Conservation (phyloP, 345 rosid genomes). For the Litchi chinensis region DNA sequence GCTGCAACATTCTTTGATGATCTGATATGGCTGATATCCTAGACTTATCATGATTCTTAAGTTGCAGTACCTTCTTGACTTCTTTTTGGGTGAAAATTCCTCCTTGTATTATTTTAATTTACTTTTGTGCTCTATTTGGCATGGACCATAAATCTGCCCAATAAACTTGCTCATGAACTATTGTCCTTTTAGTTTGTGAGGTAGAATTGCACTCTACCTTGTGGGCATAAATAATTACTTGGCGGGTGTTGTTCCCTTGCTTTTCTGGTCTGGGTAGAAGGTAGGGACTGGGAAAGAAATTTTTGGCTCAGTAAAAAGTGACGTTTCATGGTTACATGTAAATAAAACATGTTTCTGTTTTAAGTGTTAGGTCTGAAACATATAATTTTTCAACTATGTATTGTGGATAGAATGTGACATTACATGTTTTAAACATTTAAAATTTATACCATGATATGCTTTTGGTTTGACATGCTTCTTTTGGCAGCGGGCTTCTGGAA, state of each 20-base stretch:
- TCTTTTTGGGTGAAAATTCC: neutral
- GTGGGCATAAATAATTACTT: neutral
- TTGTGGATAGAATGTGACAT: neutral
- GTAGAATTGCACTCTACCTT: neutral
- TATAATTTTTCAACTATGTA: neutral
- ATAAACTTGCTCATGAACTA: neutral
- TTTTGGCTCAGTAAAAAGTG: neutral
- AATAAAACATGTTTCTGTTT: neutral
- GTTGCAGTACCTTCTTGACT: neutral
- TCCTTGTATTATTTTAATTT: neutral
- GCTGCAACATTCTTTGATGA: neutral
- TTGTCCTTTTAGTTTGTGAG: neutral
- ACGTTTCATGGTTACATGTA: neutral
- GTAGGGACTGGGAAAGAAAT: neutral
- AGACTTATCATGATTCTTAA: neutral
- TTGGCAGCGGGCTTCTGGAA: conserved; percentile 84
- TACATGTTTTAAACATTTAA: neutral
- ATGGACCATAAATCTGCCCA: neutral
- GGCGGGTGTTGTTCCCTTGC: neutral
- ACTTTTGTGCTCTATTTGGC: neutral
- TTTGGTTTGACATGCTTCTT: conserved; percentile 16
- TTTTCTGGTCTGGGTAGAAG: neutral
- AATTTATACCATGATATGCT: neutral
- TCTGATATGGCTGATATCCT: neutral
- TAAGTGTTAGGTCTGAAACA: neutral